Percentiles rank a stretch among this genome's conserved stretches.
Evolutionary conservation across 352 stramenopile genomes (phyloP).

Genomic region (Phytopythium oedochilum): DNA sequence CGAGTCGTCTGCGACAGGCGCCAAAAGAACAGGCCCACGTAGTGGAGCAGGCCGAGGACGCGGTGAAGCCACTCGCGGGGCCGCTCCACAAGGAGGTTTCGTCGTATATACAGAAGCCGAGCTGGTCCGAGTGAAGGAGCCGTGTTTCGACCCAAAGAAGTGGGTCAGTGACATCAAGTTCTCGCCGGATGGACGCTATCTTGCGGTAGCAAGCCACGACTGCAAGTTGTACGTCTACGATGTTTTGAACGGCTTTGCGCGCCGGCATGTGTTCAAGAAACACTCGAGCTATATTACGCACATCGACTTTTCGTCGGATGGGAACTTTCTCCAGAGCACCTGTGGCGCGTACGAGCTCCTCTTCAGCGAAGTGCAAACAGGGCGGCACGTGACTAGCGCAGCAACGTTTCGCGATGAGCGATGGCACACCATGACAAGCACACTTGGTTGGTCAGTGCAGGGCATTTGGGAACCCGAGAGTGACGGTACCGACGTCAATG

Average conservation of each 20-base stretch:
- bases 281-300: conserved; percentile 79
- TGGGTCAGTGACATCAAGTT: conserved; percentile 77
- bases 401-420: conserved; percentile 79
- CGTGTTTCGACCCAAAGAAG: conserved; percentile 55
- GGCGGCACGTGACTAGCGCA: conserved; percentile 67
- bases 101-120: conserved; percentile 52
- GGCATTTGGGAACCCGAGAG: conserved; percentile 80
- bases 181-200: conserved; percentile 44
- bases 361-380: conserved; percentile 81
- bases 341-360: conserved; percentile 87
- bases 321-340: conserved; percentile 58
- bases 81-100: conserved; percentile 32
- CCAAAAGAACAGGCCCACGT: background rate
- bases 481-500: conserved; percentile 82
- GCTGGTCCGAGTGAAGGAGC: conserved; percentile 35
- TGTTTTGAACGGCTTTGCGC: conserved; percentile 60
- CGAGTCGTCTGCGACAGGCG: conserved; percentile 8
- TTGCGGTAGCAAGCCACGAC: conserved; percentile 72
- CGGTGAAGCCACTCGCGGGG: background rate
- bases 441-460: conserved; percentile 88
- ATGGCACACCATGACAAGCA: conserved; percentile 89
- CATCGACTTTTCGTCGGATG: conserved; percentile 72
- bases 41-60: background rate
- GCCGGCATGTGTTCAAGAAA: conserved; percentile 69
- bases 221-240: conserved; percentile 75